phyloP scores from a whole-genome alignment of 140 eudicot genomes.

The Anethum foeniculum region DNA sequence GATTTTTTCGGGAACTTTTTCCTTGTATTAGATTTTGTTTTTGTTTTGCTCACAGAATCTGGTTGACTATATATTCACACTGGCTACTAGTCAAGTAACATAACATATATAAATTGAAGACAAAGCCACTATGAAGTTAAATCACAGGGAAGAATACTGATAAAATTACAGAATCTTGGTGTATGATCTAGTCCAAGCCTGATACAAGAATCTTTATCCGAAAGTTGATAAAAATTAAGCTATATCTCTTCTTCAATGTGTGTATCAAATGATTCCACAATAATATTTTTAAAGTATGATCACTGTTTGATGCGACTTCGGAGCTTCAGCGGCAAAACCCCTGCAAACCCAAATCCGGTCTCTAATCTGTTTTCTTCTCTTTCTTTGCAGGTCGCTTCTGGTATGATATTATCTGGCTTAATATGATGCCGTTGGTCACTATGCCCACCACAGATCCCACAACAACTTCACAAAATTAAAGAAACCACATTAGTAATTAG shows the following conservation, averaged over 20 bases:
- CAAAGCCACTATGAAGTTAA: neutral
- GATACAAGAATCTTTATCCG: neutral
- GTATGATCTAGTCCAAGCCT: neutral
- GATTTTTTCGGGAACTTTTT: no score
- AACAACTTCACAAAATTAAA: slow-evolving; percentile 41
- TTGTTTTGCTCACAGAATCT: no score
- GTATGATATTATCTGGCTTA: slow-evolving; percentile 77
- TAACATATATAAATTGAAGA: neutral
- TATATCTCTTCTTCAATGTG: neutral
- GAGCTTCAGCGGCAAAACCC: neutral
- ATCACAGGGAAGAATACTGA: neutral
- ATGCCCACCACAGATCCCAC: slow-evolving; percentile 80
- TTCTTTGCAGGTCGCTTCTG: slow-evolving; percentile 59
- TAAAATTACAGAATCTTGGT: neutral
- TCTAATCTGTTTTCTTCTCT: slow-evolving; percentile 66
- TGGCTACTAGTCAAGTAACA: no score
- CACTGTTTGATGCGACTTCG: neutral
- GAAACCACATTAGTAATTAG: slow-evolving; percentile 9
- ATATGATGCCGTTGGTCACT: slow-evolving; percentile 67
- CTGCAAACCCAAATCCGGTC: slow-evolving; percentile 3
- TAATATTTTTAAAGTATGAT: neutral
- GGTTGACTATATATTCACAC: no score
- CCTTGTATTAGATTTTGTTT: no score
- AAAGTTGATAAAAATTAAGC: neutral
- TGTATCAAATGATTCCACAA: neutral